Percentiles rank a stretch among this genome's conserved stretches.
phyloP scores from a whole-genome alignment of 208 protist genomes.

The Tritrichomonas musculus region DNA sequence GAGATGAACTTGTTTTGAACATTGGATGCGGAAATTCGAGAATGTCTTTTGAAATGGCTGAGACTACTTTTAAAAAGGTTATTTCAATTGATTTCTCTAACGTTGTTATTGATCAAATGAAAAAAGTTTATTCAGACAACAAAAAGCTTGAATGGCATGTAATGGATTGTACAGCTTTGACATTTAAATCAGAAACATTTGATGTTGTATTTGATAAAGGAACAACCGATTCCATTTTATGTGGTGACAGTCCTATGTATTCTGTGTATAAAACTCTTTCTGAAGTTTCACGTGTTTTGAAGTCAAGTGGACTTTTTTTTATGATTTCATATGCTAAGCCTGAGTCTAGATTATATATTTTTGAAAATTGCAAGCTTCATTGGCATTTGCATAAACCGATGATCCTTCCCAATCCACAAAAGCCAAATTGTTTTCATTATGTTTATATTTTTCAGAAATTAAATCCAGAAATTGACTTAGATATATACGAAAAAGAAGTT shows the following conservation, averaged over 20 bases:
- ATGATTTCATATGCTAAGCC: neutral
- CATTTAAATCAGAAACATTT: neutral
- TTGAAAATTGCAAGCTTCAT: neutral
- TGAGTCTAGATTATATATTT: neutral
- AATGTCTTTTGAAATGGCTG: neutral
- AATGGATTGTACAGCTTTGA: neutral
- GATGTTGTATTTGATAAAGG: constrained; percentile 31
- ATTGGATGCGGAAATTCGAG: constrained; percentile 22
- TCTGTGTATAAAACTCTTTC: neutral
- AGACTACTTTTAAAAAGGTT: neutral
- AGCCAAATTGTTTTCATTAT: no score
- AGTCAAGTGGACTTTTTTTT: neutral
- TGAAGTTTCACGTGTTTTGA: neutral
- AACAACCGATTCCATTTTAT: neutral
- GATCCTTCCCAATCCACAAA: no score
- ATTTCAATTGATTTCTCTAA: neutral
- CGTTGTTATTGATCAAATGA: neutral
- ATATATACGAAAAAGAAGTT: no score
- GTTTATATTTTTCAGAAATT: no score
- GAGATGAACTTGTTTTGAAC: neutral
- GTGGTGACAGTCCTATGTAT: neutral
- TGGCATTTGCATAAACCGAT: no score
- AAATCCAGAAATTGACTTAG: no score
- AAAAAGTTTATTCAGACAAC: neutral
- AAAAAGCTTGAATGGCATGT: neutral